These are phyloP conservation scores for Thecaphora thlaspeos DNA, from an alignment of 1,284 basidiomycete genomes.

Conservation along the genomic window DNA sequence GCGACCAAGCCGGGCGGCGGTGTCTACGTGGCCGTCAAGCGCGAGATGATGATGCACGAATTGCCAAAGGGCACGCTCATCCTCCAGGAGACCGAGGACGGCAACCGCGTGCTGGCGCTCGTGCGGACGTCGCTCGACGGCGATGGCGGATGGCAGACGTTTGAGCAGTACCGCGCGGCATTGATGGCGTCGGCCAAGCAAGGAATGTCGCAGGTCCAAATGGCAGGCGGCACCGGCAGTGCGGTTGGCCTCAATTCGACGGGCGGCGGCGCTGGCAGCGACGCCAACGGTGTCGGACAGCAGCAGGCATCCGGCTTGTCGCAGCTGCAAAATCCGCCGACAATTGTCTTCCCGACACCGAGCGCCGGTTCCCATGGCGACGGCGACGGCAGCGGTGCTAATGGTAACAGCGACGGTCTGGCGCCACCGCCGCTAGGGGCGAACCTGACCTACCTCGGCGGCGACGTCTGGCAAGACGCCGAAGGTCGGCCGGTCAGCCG, in stretches of 20 bases:
- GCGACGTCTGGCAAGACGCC: constrained; percentile 39
- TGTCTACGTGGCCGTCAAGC: constrained; percentile 69
- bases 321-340: too few species aligned
- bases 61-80: constrained; percentile 69
- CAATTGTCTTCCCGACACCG: not conserved
- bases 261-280: too few species aligned
- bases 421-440: constrained; percentile 1
- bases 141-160: constrained; percentile 43
- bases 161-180: constrained; percentile 48
- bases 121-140: constrained; percentile 36
- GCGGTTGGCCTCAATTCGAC: too few species aligned
- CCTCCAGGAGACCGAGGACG: constrained; percentile 60
- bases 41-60: constrained; percentile 64
- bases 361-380: not conserved
- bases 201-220: too few species aligned
- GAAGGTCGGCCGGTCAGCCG: constrained; percentile 36
- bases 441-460: constrained; percentile 38
- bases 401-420: not conserved
- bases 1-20: constrained; percentile 72
- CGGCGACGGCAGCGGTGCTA: not conserved
- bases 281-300: too few species aligned
- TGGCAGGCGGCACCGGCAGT: too few species aligned
- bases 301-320: too few species aligned
- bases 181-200: constrained; percentile 1
- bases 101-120: constrained; percentile 35